Evolutionary conservation across 2,329 filamentous ascomycete species (phyloP), one percentile per base, ranked within the genome.

Genomic region (Fusarium denticulatum): DNA sequence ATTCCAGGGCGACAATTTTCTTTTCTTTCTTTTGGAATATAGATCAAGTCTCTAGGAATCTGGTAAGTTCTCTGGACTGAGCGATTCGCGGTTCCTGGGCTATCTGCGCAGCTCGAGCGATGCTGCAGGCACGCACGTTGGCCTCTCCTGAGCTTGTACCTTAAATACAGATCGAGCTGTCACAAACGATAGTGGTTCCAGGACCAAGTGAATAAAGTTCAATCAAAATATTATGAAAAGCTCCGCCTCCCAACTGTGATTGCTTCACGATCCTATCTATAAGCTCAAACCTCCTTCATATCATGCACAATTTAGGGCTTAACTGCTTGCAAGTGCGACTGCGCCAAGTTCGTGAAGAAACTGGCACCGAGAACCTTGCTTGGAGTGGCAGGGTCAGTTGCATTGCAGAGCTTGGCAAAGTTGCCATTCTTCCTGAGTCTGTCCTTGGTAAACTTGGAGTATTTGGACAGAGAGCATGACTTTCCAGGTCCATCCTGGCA

Each of bases 401-500:
- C 85, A 64, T 86, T 85, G 79, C 86, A 88, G 56, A 86, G 82
- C 42, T 82, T 78, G 6, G 83, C 81, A 79, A 87, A 90, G 75
- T 86, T 83, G 24, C 89, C 87, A 30, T 86, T 85, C 14, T 80
- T 79, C 56, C 82, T 79, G 9, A 74, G 68, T 8, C 75, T 63
- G 2, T 78, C 58, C 45, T 64, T 61, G 10, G 77, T 46, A 57
- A 85, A 83, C 37, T 80, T 72, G 9, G 78, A 80, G 69, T 89
- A 88, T 52, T 86, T 80, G 10, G 79, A 78, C 36, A 89, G 68
- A 7, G 83, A 80, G 73, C 89, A 90, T 24, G 86, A 88, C 12
- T 80, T 83, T 11, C 88, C 90, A 7, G 88, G 89, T 0, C 88
- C 90, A 69, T 82, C 83, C 69, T 85, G 83, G 79, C 89, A 92